A percentile compares a stretch with the other conserved stretches of the same genome.
Conservation (phyloP, 2,329 filamentous ascomycete species). For the Calonectria fujianensis region DNA sequence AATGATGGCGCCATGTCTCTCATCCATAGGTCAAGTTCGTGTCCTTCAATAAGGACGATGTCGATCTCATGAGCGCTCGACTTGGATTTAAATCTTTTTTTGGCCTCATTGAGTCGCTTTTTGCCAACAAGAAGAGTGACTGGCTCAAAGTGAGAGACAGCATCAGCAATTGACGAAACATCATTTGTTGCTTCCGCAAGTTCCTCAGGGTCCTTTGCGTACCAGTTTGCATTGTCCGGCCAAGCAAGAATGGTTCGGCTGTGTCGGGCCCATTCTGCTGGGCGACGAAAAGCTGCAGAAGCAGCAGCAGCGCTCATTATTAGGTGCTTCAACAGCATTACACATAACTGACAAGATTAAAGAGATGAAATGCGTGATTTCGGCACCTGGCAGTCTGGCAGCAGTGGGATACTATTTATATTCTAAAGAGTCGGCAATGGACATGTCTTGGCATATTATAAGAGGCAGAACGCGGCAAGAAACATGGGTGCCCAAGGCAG, state of each 20-base stretch:
- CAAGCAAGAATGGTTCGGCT: slow-evolving; percentile 5
- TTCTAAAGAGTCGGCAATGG: not conserved
- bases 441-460: too few species aligned
- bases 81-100: slow-evolving; percentile 40
- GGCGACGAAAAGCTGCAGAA: not conserved
- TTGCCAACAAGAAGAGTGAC: slow-evolving; percentile 41
- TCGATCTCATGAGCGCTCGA: slow-evolving; percentile 53
- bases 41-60: slow-evolving; percentile 48
- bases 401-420: not conserved
- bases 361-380: not conserved
- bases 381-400: not conserved
- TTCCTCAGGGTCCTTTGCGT: not conserved
- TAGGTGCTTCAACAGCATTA: not conserved
- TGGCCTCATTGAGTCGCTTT: not conserved
- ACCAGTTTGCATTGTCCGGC: slow-evolving; percentile 2
- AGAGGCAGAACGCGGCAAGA: not conserved
- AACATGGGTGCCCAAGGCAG: not conserved
- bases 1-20: not conserved
- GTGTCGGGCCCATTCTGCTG: not conserved
- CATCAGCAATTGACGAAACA: slow-evolving; percentile 52
- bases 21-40: slow-evolving; percentile 1
- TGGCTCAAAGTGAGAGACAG: slow-evolving; percentile 53
- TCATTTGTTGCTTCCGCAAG: slow-evolving; percentile 37
- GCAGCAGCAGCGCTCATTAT: not conserved
- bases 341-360: not conserved